Evolutionary conservation across 495 filamentous ascomycete species (phyloP).

Genomic region (Pseudevernia furfuracea): DNA sequence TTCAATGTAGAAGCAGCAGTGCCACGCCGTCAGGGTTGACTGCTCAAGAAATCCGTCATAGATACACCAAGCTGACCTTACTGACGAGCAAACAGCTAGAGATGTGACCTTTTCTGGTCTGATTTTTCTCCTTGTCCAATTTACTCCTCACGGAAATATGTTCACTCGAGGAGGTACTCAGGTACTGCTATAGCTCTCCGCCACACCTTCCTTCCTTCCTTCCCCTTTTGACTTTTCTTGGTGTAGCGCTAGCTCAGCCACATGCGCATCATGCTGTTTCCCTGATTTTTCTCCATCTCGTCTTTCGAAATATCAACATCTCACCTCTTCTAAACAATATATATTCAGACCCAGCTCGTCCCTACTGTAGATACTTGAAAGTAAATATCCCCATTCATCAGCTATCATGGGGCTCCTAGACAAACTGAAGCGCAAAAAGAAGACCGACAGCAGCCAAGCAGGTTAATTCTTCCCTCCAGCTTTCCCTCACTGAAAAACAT

Average conservation of each 20-base stretch:
- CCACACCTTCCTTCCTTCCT: background rate
- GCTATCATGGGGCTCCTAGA: background rate
- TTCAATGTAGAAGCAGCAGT: background rate
- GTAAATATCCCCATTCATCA: background rate
- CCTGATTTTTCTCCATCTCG: background rate
- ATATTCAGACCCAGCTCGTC: background rate
- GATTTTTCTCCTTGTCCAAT: no score
- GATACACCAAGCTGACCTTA: background rate
- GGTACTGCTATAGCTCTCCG: background rate
- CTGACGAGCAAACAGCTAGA: background rate
- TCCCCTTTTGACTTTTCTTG: background rate
- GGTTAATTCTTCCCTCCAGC: background rate
- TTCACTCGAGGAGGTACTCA: background rate
- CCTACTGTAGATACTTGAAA: background rate
- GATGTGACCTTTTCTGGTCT: background rate
- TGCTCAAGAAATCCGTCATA: background rate
- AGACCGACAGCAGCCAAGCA: background rate
- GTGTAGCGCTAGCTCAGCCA: background rate
- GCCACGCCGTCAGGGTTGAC: background rate
- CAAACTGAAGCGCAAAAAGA: conserved; percentile 1
- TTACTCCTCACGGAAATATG: background rate
- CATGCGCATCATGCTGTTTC: background rate
- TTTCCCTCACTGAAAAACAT: background rate
- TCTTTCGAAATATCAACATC: background rate
- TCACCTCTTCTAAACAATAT: background rate